Conservation (phyloP, 106 monocot genomes). For the Allium sativum region DNA sequence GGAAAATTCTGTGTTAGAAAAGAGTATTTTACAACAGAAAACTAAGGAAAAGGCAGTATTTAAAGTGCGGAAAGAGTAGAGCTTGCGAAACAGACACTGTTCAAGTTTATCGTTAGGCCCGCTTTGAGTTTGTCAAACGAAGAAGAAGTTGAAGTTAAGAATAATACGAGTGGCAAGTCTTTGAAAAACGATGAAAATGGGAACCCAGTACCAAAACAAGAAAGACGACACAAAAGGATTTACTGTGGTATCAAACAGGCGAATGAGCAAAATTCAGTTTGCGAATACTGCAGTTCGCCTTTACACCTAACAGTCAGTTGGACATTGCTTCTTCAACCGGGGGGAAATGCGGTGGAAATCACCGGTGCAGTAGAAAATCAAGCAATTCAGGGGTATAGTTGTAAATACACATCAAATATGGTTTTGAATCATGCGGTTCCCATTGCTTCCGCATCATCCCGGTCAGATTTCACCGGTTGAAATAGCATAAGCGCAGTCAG, state of each 20-base stretch:
- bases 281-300: conserved; percentile 31
- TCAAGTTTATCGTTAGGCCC: conserved; percentile 82
- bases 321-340: too few relatives aligned
- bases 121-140: conserved; percentile 27
- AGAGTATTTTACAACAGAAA: conserved; percentile 12
- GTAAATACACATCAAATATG: too few relatives aligned
- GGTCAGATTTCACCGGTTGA: too few relatives aligned
- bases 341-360: too few relatives aligned
- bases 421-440: too few relatives aligned
- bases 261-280: conserved; percentile 52
- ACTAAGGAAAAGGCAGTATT: conserved; percentile 24
- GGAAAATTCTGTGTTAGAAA: conserved; percentile 10
- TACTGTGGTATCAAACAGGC: conserved; percentile 64
- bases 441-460: too few relatives aligned
- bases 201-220: conserved; percentile 12
- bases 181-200: neutral
- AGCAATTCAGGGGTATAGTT: too few relatives aligned
- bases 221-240: conserved; percentile 69
- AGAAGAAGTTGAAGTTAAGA: conserved; percentile 10
- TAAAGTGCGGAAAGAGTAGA: conserved; percentile 32
- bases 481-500: too few relatives aligned
- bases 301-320: conserved; percentile 50
- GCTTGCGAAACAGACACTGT: conserved; percentile 75
- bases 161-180: conserved; percentile 7
- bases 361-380: too few relatives aligned